Evolutionary conservation across 2,329 filamentous ascomycete genomes (phyloP).

Genomic region (Verticillium dahliae): DNA sequence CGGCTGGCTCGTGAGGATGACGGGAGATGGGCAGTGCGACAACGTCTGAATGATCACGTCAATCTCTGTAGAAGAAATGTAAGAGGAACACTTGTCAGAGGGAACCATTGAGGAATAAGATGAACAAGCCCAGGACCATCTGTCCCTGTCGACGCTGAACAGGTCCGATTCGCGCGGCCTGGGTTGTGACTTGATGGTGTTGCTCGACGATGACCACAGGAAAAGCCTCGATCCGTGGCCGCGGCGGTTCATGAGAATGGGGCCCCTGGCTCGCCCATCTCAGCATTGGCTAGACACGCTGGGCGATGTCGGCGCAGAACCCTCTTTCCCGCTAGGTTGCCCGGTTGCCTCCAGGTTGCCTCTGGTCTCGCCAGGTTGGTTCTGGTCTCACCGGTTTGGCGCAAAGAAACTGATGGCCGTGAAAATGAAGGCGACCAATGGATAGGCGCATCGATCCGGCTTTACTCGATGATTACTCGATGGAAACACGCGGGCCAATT

Average conservation of each 20-base stretch:
- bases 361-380: neutral
- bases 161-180: neutral
- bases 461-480: conserved; percentile 42
- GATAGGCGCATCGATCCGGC: neutral
- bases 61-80: too few species aligned
- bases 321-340: neutral
- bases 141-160: neutral
- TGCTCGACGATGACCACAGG: neutral
- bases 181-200: neutral
- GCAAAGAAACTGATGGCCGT: too few species aligned
- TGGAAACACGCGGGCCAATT: conserved; percentile 24
- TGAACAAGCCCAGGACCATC: too few species aligned
- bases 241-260: neutral
- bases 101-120: too few species aligned
- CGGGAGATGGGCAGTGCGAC: neutral
- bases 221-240: neutral
- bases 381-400: neutral
- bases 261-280: neutral
- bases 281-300: neutral
- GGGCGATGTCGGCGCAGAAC: neutral
- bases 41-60: neutral
- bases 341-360: neutral
- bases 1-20: neutral
- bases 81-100: too few species aligned
- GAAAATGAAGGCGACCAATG: too few species aligned